These are phyloP conservation scores for Penicillium psychrosexuale DNA, from an alignment of 2,329 filamentous ascomycete genomes.

Conservation along the genomic window DNA sequence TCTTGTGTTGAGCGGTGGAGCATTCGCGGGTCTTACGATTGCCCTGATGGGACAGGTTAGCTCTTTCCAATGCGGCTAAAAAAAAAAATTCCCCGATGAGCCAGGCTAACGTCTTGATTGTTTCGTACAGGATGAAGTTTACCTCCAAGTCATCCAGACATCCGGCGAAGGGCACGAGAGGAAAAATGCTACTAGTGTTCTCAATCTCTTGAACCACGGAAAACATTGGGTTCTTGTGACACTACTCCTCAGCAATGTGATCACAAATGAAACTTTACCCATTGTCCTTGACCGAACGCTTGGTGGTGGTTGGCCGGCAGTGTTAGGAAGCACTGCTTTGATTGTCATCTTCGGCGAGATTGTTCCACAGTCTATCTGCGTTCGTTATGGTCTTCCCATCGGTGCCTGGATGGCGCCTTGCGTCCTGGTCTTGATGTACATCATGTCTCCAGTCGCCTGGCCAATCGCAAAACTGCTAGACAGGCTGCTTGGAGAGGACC, in stretches of 20 bases:
- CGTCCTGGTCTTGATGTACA: constrained; percentile 85
- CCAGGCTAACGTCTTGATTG: constrained; percentile 39
- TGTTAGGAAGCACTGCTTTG: constrained; percentile 85
- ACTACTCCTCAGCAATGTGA: constrained; percentile 88
- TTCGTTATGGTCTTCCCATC: constrained; percentile 91
- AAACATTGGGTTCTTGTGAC: constrained; percentile 99
- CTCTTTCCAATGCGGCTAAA: neutral
- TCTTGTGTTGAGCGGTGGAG: constrained; percentile 82
- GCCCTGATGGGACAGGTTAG: constrained; percentile 58
- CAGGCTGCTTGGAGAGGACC: constrained; percentile 86
- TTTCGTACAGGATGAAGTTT: constrained; percentile 70
- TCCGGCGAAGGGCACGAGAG: constrained; percentile 82
- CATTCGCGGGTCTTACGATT: constrained; percentile 85
- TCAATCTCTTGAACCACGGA: constrained; percentile 75
- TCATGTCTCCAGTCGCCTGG: constrained; percentile 86
- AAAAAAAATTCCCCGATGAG: constrained; percentile 25
- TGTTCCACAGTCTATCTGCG: constrained; percentile 91
- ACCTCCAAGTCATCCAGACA: constrained; percentile 87
- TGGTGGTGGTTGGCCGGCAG: constrained; percentile 89
- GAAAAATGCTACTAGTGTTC: constrained; percentile 77
- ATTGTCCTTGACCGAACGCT: constrained; percentile 93
- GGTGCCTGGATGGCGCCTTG: constrained; percentile 89
- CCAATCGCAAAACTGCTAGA: constrained; percentile 95
- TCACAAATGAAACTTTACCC: constrained; percentile 93
- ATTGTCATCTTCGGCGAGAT: constrained; percentile 99